Conservation (phyloP, 805 yeast species). For the Wickerhamomyces ciferrii region DNA sequence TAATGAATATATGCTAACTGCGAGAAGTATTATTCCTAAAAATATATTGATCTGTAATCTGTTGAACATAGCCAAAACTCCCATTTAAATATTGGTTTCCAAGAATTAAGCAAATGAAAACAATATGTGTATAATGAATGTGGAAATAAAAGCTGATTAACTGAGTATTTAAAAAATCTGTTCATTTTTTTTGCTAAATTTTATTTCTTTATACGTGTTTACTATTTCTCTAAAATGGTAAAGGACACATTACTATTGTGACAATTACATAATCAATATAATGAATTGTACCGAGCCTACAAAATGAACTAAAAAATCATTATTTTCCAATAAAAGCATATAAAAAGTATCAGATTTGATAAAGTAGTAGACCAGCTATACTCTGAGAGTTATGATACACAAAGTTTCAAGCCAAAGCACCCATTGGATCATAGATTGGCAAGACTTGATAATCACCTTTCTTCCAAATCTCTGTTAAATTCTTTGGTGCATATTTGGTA, state of each 20-base stretch:
- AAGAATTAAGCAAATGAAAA: no score
- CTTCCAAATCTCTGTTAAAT: slow-evolving; percentile 32
- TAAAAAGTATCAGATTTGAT: not conserved
- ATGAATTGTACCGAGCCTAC: no score
- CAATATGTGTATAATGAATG: no score
- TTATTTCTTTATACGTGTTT: no score
- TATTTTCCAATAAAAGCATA: not conserved
- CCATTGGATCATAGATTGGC: slow-evolving; percentile 76
- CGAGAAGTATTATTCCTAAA: not conserved
- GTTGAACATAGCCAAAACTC: not conserved
- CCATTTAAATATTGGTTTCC: not conserved
- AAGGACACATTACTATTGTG: no score
- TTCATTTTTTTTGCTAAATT: no score
- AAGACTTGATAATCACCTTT: slow-evolving; percentile 44
- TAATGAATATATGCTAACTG: not conserved
- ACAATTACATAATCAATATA: no score
- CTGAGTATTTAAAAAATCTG: no score
- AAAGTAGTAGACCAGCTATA: not conserved
- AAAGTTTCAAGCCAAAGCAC: slow-evolving; percentile 45
- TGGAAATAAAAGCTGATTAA: no score
- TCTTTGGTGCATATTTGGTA: slow-evolving; percentile 36
- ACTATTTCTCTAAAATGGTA: no score
- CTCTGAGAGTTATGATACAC: not conserved
- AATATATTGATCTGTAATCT: not conserved
- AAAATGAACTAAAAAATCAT: no score